Evolutionary conservation across 495 filamentous ascomycete genomes (phyloP).

Genomic region (Penicillium diatomitis): DNA sequence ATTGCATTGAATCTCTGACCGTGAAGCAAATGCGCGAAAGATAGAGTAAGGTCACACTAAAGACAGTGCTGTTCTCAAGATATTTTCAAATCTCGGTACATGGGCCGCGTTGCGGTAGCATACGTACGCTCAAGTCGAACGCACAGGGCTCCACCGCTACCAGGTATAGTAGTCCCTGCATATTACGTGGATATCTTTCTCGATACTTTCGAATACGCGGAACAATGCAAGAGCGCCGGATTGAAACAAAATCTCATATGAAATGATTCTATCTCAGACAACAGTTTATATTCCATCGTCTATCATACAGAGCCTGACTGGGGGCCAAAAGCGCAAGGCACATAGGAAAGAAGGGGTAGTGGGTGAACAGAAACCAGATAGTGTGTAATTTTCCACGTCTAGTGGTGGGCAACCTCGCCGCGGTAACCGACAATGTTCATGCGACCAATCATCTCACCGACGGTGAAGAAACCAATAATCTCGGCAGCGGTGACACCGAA

Average conservation of each 20-base stretch:
- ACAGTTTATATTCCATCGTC: conserved; percentile 46
- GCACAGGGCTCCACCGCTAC: no score
- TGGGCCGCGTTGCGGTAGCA: no score
- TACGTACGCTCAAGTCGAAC: no score
- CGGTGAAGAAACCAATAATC: conserved; percentile 90
- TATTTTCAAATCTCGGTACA: no score
- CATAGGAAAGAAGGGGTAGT: conserved; percentile 19
- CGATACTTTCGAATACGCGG: no score
- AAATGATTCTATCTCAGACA: conserved; percentile 34
- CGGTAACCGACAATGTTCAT: conserved; percentile 91
- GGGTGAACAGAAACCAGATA: conserved; percentile 21
- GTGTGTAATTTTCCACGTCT: conserved; percentile 28
- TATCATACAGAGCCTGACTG: conserved; percentile 45
- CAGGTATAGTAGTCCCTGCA: no score
- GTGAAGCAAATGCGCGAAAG: neutral
- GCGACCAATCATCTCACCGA: conserved; percentile 93
- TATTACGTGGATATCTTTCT: no score
- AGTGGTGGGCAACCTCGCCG: conserved; percentile 56
- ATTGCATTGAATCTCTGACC: neutral
- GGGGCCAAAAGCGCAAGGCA: conserved; percentile 19
- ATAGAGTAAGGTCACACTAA: neutral
- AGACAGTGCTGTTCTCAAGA: no score
- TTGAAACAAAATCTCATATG: conserved; percentile 11
- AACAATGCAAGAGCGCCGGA: neutral
- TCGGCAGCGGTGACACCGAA: conserved; percentile 75